These are phyloP conservation scores for Orychophragmus violaceus DNA, from an alignment of 345 rosid genomes.

Conservation along the genomic window DNA sequence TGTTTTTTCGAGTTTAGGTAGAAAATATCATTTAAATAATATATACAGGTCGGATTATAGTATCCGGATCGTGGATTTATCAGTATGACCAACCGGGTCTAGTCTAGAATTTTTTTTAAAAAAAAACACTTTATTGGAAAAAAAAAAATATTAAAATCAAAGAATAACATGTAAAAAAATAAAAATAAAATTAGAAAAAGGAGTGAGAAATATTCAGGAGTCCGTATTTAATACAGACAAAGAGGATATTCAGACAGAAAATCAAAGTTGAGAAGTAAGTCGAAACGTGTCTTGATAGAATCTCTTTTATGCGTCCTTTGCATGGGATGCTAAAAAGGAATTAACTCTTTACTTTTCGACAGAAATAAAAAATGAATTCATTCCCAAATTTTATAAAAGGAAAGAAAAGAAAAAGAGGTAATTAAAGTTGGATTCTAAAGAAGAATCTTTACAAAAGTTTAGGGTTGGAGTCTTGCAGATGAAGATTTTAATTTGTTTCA, in stretches of 20 bases:
- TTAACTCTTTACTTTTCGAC: slow-evolving; percentile 27
- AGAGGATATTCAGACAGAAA: slow-evolving; percentile 35
- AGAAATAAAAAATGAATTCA: not conserved
- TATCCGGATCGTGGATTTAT: not conserved
- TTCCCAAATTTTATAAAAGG: slow-evolving; percentile 20
- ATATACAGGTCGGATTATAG: too few relatives aligned
- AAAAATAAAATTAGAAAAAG: not conserved
- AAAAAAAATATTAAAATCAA: not conserved
- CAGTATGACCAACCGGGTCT: not conserved
- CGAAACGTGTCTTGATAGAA: slow-evolving; percentile 36
- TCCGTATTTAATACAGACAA: slow-evolving; percentile 30
- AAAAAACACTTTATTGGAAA: not conserved
- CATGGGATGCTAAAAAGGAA: slow-evolving; percentile 35
- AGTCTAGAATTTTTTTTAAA: not conserved
- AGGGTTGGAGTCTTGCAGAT: slow-evolving; percentile 36
- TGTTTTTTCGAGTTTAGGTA: too few relatives aligned
- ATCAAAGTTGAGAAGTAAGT: slow-evolving; percentile 26
- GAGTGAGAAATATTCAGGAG: slow-evolving; percentile 2
- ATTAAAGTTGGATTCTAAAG: slow-evolving; percentile 27
- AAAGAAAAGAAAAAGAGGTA: slow-evolving; percentile 23
- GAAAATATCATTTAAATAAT: too few relatives aligned
- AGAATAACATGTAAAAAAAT: slow-evolving; percentile 12
- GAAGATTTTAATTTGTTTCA: slow-evolving; percentile 33
- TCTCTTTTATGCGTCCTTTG: slow-evolving; percentile 32
- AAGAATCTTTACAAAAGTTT: slow-evolving; percentile 28